phyloP scores from a whole-genome alignment of 441 rosid species.

The Arabidopsis hybrid region DNA sequence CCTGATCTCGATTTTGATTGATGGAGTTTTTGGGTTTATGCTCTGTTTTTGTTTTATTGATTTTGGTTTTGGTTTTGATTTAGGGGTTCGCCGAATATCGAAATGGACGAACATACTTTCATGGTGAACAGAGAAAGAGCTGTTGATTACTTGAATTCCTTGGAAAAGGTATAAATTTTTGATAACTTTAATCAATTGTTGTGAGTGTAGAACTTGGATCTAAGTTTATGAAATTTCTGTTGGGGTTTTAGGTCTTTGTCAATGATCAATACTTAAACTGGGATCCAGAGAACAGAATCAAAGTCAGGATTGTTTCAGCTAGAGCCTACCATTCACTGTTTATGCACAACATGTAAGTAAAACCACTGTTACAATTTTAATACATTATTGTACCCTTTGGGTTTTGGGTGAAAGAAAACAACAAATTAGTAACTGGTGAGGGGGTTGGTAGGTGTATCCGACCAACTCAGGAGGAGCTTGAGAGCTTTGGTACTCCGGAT shows the following conservation, averaged over 20 bases:
- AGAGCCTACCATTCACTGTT: conserved; percentile 96
- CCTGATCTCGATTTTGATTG: background rate
- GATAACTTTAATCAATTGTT: background rate
- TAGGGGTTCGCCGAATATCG: conserved; percentile 96
- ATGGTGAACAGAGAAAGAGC: conserved; percentile 95
- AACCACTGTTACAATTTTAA: conserved; percentile 6
- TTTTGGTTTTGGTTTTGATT: conserved; percentile 21
- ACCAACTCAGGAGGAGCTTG: conserved; percentile 98
- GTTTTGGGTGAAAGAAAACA: background rate
- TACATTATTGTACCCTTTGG: background rate
- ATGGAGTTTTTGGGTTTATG: background rate
- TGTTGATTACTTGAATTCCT: conserved; percentile 92
- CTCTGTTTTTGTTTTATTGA: conserved; percentile 23
- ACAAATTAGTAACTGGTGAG: conserved; percentile 55
- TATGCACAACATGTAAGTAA: conserved; percentile 98
- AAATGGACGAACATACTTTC: conserved; percentile 96
- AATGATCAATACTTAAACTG: conserved; percentile 94
- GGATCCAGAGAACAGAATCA: conserved; percentile 86
- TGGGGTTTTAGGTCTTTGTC: conserved; percentile 69
- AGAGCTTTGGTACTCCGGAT: conserved; percentile 97
- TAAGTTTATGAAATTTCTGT: conserved; percentile 3
- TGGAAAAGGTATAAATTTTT: conserved; percentile 69
- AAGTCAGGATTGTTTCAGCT: conserved; percentile 96
- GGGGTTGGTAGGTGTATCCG: conserved; percentile 94
- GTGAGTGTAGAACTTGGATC: background rate